Evolutionary conservation across 2,329 filamentous ascomycete genomes (phyloP), one percentile per base, ranked within the genome.

Genomic region (Botrytis deweyae): DNA sequence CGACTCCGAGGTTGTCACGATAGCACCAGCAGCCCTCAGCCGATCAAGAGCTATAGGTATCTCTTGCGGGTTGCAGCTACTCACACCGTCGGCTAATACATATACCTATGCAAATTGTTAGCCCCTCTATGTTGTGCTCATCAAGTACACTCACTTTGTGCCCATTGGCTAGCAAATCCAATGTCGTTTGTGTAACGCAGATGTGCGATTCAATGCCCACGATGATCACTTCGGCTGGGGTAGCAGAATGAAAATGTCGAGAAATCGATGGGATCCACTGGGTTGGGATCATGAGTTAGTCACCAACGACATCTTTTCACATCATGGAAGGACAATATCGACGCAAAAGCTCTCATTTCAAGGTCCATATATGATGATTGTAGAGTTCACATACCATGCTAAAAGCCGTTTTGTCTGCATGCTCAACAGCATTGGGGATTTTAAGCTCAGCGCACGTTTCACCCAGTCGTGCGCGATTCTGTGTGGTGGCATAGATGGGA

Each of bases 141-240:
- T 5, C 12, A 58, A 25, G 5, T 29, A 8, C 5, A 33, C 66
- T 42, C 18, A 98, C 95, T 71, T 86, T 86, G 82, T 97, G 93
- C 0, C 94, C 94, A 1, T 87, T 87, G 36, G 86, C 85, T 62
- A 96, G 84, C 67, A 97, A 84, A 84, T 98, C 95, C 61, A 98
- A 86, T 25, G 93, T 90, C 61, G 95, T 98, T 86, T 98, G 95
- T 75, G 93, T 95, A 44, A 98, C 90, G 85, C 95, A 98, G 81
- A 98, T 96, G 84, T 98, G 95, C 59, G 90, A 89, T 84, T 98
- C 95, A 81, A 98, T 97, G 55, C 95, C 95, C 25, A 97, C 91
- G 76, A 98, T 89, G 72, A 93, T 91, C 71, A 94, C 88, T 78
- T 91, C 88, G 36, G 88, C 84, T 0, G 80, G 81, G 0, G 82